A percentile compares a stretch with the other conserved stretches of the same genome.
Evolutionary conservation across 495 filamentous ascomycete species (phyloP).

Genomic region (Aspergillus wentii): DNA sequence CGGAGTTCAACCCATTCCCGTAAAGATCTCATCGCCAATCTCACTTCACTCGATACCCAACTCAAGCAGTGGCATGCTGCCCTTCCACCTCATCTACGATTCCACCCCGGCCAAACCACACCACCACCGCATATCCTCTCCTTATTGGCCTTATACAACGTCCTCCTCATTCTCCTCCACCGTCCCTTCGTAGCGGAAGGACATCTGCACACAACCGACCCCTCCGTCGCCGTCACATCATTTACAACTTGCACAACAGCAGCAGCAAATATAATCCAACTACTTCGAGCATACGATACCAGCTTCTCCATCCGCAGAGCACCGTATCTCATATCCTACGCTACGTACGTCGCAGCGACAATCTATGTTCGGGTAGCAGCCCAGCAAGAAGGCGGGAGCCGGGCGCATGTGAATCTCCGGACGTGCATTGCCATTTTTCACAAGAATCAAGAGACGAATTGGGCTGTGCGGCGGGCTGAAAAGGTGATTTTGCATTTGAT

Average conservation of each 20-base stretch:
- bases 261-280: constrained; percentile 12
- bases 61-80: constrained; percentile 11
- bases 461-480: constrained; percentile 24
- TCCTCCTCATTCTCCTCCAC: constrained; percentile 20
- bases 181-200: constrained; percentile 20
- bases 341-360: constrained; percentile 32
- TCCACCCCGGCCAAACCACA: neutral
- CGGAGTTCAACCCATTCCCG: constrained; percentile 10
- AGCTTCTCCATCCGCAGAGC: constrained; percentile 22
- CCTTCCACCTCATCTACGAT: constrained; percentile 14
- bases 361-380: constrained; percentile 33
- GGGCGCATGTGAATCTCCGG: constrained; percentile 20
- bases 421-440: constrained; percentile 23
- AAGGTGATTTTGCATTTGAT: constrained; percentile 28
- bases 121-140: constrained; percentile 14
- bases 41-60: constrained; percentile 6
- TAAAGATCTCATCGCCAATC: constrained; percentile 9
- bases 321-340: constrained; percentile 35
- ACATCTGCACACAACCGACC: constrained; percentile 17
- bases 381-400: constrained; percentile 21
- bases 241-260: constrained; percentile 21
- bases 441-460: constrained; percentile 26
- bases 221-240: constrained; percentile 14
- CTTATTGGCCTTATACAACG: constrained; percentile 10
- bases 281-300: constrained; percentile 20